Conservation (phyloP, 352 stramenopile genomes). For the Globisporangium nagaii region DNA sequence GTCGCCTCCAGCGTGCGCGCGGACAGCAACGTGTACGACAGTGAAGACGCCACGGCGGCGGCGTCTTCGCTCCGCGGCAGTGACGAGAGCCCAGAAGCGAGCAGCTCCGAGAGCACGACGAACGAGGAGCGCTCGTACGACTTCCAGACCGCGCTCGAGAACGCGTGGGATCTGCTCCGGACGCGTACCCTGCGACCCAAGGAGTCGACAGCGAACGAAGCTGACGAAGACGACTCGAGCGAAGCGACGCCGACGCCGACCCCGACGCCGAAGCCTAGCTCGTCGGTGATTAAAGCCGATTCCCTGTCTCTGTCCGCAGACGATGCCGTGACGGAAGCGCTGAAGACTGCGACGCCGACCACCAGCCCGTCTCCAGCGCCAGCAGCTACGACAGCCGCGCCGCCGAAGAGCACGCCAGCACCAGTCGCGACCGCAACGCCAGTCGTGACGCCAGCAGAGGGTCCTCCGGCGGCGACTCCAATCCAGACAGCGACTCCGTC, state of each 20-base stretch:
- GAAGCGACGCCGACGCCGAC: neutral
- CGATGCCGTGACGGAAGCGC: slow-evolving; percentile 10
- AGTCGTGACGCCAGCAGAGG: neutral
- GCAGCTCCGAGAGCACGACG: neutral
- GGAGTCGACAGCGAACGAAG: slow-evolving; percentile 4
- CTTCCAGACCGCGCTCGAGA: neutral
- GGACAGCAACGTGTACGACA: neutral
- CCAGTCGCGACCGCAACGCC: neutral
- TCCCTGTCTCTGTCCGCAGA: slow-evolving; percentile 6
- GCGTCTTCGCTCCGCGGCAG: neutral
- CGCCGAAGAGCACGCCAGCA: no score
- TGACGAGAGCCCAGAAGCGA: no score
- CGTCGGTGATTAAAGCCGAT: neutral
- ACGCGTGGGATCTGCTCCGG: slow-evolving; percentile 3
- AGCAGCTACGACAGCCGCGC: neutral
- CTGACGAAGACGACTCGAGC: neutral
- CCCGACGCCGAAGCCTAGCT: neutral
- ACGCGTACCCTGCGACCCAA: slow-evolving; percentile 4
- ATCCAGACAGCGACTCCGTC: slow-evolving; percentile 2
- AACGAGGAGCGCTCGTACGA: neutral
- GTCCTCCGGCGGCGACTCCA: neutral
- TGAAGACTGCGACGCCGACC: slow-evolving; percentile 8
- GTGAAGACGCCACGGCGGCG: neutral
- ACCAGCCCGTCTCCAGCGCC: neutral
- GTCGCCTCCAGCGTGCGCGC: slow-evolving; percentile 5